Conservation (phyloP, 768 basidiomycete species). For the Leccinum uliginosum region DNA sequence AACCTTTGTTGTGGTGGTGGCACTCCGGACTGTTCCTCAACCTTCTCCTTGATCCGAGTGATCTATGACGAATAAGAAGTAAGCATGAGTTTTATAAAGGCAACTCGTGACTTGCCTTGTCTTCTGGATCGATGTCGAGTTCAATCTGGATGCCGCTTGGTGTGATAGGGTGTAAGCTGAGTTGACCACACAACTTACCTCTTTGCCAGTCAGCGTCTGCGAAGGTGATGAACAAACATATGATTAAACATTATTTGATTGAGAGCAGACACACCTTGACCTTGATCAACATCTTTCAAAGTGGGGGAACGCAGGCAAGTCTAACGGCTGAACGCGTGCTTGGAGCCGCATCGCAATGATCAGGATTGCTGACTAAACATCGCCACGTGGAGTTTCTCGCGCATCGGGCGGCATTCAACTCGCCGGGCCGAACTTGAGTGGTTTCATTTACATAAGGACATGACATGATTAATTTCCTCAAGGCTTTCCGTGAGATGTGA, state of each 20-base stretch:
- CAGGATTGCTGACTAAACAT: constrained; percentile 8
- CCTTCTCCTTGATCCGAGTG: constrained; percentile 91
- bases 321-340: too few species aligned
- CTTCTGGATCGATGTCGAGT: constrained; percentile 88
- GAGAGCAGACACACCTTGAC: constrained; percentile 16
- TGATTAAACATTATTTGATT: background rate
- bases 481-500: background rate
- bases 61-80: constrained; percentile 49
- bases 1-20: constrained; percentile 94
- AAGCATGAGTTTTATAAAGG: background rate
- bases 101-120: constrained; percentile 52
- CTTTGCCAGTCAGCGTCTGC: constrained; percentile 81
- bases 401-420: background rate
- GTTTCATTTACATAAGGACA: too few species aligned
- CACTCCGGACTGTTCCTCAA: constrained; percentile 97
- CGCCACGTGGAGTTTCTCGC: background rate
- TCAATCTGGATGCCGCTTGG: constrained; percentile 61
- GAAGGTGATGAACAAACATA: background rate
- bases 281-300: constrained; percentile 23
- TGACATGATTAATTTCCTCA: background rate
- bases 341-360: background rate
- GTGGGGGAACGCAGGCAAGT: background rate
- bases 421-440: too few species aligned
- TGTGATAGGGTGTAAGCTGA: constrained; percentile 2
- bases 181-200: constrained; percentile 48